Evolutionary conservation across 75 land plant species (phyloP).

Genomic region (Cunninghamia lanceolata): DNA sequence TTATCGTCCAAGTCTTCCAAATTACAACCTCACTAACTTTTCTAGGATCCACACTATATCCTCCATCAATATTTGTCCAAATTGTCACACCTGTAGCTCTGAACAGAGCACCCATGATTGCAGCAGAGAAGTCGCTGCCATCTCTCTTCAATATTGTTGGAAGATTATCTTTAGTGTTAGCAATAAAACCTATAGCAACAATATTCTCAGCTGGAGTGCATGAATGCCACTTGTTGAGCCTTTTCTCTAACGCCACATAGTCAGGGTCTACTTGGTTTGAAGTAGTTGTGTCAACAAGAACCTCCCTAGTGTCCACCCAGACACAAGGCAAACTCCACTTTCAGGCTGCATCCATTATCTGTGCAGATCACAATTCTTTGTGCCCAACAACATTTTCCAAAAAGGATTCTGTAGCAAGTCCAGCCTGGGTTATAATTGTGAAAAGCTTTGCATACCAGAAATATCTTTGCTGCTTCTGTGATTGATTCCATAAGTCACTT

Average conservation of each 20-base stretch:
- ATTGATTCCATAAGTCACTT: no score
- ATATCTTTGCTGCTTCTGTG: no score
- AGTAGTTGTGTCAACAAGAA: slow-evolving; percentile 74
- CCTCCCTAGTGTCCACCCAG: slow-evolving; percentile 99
- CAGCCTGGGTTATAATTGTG: slow-evolving; percentile 31
- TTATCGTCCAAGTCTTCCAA: slow-evolving; percentile 73
- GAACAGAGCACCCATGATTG: slow-evolving; percentile 85
- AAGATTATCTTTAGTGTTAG: slow-evolving; percentile 82
- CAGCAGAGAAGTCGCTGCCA: slow-evolving; percentile 99
- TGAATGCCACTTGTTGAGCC: slow-evolving; percentile 74
- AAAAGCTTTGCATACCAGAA: not conserved
- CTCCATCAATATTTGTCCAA: slow-evolving; percentile 99
- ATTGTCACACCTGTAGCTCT: slow-evolving; percentile 82
- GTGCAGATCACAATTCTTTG: slow-evolving; percentile 96
- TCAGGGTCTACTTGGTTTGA: slow-evolving; percentile 96
- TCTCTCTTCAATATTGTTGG: slow-evolving; percentile 96
- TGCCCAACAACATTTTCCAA: slow-evolving; percentile 92
- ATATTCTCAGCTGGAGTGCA: slow-evolving; percentile 54
- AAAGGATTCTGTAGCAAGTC: slow-evolving; percentile 90
- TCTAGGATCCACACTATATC: slow-evolving; percentile 98
- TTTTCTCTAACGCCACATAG: slow-evolving; percentile 57
- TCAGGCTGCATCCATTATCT: slow-evolving; percentile 61
- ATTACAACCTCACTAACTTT: slow-evolving; percentile 97
- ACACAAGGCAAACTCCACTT: slow-evolving; percentile 65
- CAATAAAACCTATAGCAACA: slow-evolving; percentile 92